Percentiles rank a stretch among this genome's conserved stretches.
Conservation (phyloP, 306 rosid species). For the Fagus sylvatica region DNA sequence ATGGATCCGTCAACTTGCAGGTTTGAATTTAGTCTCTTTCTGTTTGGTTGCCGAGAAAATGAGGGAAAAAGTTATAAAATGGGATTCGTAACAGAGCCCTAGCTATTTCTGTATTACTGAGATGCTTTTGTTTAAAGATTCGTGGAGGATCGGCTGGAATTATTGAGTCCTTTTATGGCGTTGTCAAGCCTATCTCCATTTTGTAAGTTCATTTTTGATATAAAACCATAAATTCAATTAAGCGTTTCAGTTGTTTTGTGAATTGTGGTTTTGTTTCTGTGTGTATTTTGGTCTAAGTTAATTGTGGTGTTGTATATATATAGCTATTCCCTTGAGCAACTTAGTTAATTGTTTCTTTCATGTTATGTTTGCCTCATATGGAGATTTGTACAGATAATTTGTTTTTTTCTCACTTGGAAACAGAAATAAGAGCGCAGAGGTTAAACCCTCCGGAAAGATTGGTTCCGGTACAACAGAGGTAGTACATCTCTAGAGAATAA, state of each 20-base stretch:
- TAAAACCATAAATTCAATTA: neutral
- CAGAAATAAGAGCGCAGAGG: conserved; percentile 76
- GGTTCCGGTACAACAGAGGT: conserved; percentile 86
- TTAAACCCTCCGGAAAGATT: conserved; percentile 83
- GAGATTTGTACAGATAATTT: conserved; percentile 19
- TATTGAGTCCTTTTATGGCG: conserved; percentile 79
- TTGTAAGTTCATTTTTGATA: conserved; percentile 51
- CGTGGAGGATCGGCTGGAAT: conserved; percentile 94
- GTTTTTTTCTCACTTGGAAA: conserved; percentile 37
- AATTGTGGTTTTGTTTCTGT: neutral
- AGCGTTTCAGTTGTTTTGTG: neutral
- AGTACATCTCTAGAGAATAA: conserved; percentile 20
- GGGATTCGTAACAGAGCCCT: neutral
- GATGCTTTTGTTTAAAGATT: conserved; percentile 44
- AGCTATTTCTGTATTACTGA: conserved; percentile 8
- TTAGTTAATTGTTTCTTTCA: neutral
- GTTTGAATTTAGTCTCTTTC: conserved; percentile 24
- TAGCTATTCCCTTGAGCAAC: neutral
- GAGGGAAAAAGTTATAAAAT: neutral
- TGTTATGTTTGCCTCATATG: conserved; percentile 13
- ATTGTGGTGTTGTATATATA: neutral
- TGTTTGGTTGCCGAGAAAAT: conserved; percentile 19
- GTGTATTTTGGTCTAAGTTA: neutral
- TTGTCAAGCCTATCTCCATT: conserved; percentile 69
- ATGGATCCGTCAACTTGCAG: conserved; percentile 88